Evolutionary conservation across 352 stramenopile genomes (phyloP).

Genomic region (Globisporangium okanoganense): DNA sequence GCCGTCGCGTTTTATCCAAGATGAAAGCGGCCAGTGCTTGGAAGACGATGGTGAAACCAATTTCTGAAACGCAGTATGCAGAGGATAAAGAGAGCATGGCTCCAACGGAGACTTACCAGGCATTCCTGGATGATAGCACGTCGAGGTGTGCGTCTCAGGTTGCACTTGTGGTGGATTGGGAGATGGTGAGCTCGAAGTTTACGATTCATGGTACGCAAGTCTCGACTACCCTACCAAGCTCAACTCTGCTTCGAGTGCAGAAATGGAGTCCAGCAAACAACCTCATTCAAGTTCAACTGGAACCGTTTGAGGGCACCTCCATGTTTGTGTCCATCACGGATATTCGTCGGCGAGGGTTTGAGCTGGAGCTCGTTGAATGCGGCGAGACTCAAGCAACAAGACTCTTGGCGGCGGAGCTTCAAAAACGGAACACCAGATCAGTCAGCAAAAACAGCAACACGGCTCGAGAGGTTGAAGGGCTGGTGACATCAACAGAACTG

Average conservation of each 20-base stretch:
- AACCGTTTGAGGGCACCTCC: not conserved
- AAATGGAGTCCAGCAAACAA: not conserved
- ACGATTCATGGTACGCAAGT: not conserved
- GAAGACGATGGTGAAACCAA: not conserved
- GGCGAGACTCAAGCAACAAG: not conserved
- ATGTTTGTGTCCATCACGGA: not conserved
- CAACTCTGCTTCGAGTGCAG: not conserved
- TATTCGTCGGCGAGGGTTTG: not conserved
- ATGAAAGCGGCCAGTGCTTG: conserved; percentile 19
- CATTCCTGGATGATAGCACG: not conserved
- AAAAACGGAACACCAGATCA: not conserved
- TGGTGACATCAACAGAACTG: conserved; percentile 7
- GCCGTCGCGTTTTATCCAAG: conserved; percentile 36
- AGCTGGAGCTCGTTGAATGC: conserved; percentile 6
- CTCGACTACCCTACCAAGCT: not conserved
- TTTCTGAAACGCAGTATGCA: not conserved
- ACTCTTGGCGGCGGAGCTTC: not conserved
- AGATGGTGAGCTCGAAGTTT: conserved; percentile 2
- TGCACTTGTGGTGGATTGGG: not conserved
- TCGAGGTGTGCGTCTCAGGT: not conserved
- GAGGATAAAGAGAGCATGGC: not conserved
- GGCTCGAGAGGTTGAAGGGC: not conserved
- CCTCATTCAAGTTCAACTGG: conserved; percentile 9
- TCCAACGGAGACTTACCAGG: not conserved
- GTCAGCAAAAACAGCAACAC: not conserved